Conservation (phyloP, 2,329 filamentous ascomycete species). For the Pestalotiopsis sp. region DNA sequence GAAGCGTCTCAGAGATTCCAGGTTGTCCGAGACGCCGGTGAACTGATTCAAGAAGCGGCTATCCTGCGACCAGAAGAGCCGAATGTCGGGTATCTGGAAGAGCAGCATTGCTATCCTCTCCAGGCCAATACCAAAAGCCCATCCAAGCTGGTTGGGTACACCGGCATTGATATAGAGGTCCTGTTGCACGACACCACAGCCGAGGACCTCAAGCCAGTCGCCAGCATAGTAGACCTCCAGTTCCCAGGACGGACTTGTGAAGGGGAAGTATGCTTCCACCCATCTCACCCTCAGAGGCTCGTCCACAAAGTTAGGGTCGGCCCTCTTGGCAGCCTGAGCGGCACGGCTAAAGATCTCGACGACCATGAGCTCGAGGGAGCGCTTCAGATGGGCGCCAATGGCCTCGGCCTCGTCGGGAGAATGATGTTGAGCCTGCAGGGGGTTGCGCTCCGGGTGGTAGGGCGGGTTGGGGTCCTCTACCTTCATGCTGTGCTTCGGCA, state of each 20-base stretch:
- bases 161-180: constrained; percentile 77
- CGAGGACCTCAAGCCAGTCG: constrained; percentile 94
- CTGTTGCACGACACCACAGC: constrained; percentile 90
- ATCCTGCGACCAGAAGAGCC: constrained; percentile 93
- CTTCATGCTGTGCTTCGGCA: constrained; percentile 74
- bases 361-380: constrained; percentile 86
- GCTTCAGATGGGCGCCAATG: constrained; percentile 83
- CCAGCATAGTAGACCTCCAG: constrained; percentile 93
- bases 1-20: constrained; percentile 63
- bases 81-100: constrained; percentile 94
- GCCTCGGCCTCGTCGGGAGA: constrained; percentile 78
- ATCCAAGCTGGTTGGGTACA: constrained; percentile 76
- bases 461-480: constrained; percentile 86
- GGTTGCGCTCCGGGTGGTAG: constrained; percentile 78
- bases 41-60: constrained; percentile 88
- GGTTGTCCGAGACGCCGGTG: constrained; percentile 57
- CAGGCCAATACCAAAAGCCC: constrained; percentile 94
- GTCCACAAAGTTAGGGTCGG: constrained; percentile 52
- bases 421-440: constrained; percentile 75
- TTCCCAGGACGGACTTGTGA: constrained; percentile 95
- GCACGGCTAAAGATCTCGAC: constrained; percentile 85
- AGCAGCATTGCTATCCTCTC: constrained; percentile 97
- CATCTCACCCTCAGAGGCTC: constrained; percentile 86
- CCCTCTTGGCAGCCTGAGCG: constrained; percentile 62
- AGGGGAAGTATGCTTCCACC: constrained; percentile 97